Evolutionary conservation across 306 rosid genomes (phyloP).

Genomic region (Lathyrus aphaca): DNA sequence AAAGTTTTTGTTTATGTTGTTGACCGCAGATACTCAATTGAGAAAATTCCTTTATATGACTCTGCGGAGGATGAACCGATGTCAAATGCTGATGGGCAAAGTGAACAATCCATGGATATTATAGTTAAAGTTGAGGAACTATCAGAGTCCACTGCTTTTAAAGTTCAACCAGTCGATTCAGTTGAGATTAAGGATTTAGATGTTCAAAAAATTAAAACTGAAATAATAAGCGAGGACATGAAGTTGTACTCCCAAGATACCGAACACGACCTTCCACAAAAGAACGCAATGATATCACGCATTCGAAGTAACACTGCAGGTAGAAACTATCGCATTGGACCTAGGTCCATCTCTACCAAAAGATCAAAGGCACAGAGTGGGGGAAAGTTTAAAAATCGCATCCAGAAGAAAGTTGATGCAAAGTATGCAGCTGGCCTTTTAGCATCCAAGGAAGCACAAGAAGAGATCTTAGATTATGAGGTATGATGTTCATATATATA

Average conservation of each 20-base stretch:
- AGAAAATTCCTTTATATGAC: constrained; percentile 92
- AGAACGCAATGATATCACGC: constrained; percentile 75
- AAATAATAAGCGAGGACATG: constrained; percentile 49
- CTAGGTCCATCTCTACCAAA: constrained; percentile 62
- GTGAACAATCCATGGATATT: constrained; percentile 49
- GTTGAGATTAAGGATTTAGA: constrained; percentile 52
- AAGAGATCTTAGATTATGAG: constrained; percentile 75
- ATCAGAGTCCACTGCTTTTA: constrained; percentile 51
- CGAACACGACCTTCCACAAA: constrained; percentile 57
- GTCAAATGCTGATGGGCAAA: constrained; percentile 49
- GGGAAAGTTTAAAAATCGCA: constrained; percentile 62
- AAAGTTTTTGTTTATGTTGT: constrained; percentile 13
- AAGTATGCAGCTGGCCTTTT: constrained; percentile 67
- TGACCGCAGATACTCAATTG: constrained; percentile 81
- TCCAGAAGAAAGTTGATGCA: constrained; percentile 66
- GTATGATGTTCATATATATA: constrained; percentile 43
- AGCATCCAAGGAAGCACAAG: constrained; percentile 73
- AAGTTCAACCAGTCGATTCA: constrained; percentile 54
- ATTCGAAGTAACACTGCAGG: constrained; percentile 64
- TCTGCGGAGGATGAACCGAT: constrained; percentile 89
- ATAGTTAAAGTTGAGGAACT: constrained; percentile 51
- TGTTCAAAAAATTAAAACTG: constrained; percentile 55
- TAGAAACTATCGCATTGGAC: constrained; percentile 70
- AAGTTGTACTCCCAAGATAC: constrained; percentile 52
- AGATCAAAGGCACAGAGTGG: constrained; percentile 56